A percentile compares a stretch with the other conserved stretches of the same genome.
Conservation (phyloP, 345 rosid species). For the Psidium guajava region DNA sequence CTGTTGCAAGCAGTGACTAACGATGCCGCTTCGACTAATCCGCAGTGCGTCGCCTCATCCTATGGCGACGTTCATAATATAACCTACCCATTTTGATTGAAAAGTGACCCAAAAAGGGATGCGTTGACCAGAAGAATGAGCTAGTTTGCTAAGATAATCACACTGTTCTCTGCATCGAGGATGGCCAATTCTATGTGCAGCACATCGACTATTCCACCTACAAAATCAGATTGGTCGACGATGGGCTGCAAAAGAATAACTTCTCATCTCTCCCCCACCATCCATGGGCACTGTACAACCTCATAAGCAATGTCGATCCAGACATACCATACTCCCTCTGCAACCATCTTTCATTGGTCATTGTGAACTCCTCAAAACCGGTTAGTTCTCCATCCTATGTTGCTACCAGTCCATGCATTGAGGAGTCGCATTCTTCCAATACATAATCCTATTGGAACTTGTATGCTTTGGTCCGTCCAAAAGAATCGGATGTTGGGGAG, state of each 20-base stretch:
- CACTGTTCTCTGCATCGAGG: not conserved
- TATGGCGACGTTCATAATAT: not conserved
- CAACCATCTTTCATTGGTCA: too few relatives aligned
- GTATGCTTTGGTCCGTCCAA: too few relatives aligned
- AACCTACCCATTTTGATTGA: too few relatives aligned
- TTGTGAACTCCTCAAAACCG: too few relatives aligned
- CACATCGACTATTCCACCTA: not conserved
- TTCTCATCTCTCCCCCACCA: not conserved
- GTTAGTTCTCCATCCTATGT: too few relatives aligned
- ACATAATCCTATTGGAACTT: too few relatives aligned
- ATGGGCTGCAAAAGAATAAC: not conserved
- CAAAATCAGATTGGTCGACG: not conserved
- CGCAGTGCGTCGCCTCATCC: not conserved
- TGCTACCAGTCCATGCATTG: too few relatives aligned
- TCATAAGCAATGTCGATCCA: too few relatives aligned
- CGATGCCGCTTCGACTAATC: not conserved
- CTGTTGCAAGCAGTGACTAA: not conserved
- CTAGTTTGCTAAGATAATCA: not conserved
- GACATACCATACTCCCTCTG: too few relatives aligned
- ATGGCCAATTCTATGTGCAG: not conserved
- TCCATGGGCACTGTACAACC: too few relatives aligned
- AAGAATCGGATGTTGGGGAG: too few relatives aligned
- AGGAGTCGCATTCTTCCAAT: too few relatives aligned
- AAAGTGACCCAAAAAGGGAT: not conserved
- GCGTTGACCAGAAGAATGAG: not conserved